Percentiles rank a stretch among this genome's conserved stretches.
Conservation (phyloP, 2,329 filamentous ascomycete species). For the Xylaria polymorpha region DNA sequence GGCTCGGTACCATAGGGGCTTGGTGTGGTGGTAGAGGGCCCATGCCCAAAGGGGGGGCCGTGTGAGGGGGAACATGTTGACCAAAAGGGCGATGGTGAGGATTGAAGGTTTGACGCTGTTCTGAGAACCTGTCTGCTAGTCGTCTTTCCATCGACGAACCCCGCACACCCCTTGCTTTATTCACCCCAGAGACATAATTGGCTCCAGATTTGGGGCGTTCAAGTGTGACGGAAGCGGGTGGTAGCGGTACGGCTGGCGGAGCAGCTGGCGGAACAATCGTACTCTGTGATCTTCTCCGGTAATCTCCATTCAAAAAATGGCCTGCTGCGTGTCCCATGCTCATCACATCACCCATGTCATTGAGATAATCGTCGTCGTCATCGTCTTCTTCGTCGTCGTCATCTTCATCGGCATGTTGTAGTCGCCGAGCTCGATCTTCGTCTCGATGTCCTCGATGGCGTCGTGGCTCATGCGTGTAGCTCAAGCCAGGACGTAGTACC, state of each 20-base stretch:
- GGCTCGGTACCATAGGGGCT: constrained; percentile 45
- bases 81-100: constrained; percentile 45
- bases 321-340: constrained; percentile 64
- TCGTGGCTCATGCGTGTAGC: constrained; percentile 49
- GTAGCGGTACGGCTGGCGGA: constrained; percentile 48
- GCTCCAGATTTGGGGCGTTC: constrained; percentile 52
- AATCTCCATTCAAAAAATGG: constrained; percentile 72
- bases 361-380: constrained; percentile 50
- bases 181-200: constrained; percentile 60
- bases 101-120: constrained; percentile 52
- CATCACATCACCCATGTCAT: constrained; percentile 53
- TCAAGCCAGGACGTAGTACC: constrained; percentile 46
- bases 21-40: constrained; percentile 48
- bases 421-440: constrained; percentile 54
- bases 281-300: constrained; percentile 56
- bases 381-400: constrained; percentile 50
- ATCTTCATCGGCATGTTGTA: constrained; percentile 51
- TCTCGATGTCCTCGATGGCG: constrained; percentile 61
- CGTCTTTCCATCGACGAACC: constrained; percentile 61
- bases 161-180: constrained; percentile 56
- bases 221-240: constrained; percentile 47
- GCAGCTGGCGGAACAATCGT: constrained; percentile 52
- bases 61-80: constrained; percentile 45
- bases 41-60: constrained; percentile 47
- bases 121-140: constrained; percentile 63